Evolutionary conservation across 192 early-diverging fungal genomes (phyloP).

Genomic region (Backusella sp.): DNA sequence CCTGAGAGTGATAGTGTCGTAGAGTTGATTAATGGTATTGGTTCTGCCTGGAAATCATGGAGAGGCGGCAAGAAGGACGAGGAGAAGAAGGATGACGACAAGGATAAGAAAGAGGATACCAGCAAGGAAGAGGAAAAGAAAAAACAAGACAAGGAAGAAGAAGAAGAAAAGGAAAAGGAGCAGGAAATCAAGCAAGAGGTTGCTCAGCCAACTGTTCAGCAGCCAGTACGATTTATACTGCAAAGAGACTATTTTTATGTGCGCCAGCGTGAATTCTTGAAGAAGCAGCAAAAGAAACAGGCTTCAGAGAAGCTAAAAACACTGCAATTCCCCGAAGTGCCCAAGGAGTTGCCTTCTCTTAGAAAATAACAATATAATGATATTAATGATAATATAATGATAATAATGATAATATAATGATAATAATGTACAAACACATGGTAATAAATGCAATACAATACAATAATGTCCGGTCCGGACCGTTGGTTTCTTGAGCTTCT

Average conservation of each 20-base stretch:
- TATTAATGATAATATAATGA: neutral
- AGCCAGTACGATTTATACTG: conserved; percentile 42
- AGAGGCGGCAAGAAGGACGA: conserved; percentile 24
- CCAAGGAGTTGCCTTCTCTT: conserved; percentile 23
- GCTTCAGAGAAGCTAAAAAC: conserved; percentile 38
- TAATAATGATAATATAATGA: neutral
- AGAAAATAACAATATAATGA: neutral
- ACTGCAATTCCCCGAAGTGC: conserved; percentile 47
- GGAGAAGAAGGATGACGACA: conserved; percentile 19
- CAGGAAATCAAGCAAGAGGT: conserved; percentile 6
- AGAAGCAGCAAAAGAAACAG: conserved; percentile 38
- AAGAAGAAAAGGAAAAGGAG: conserved; percentile 15
- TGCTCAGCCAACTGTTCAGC: conserved; percentile 16
- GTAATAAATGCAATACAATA: neutral
- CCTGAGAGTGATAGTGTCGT: conserved; percentile 32
- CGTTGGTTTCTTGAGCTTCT: neutral
- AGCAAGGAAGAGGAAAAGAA: conserved; percentile 20
- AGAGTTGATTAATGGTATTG: conserved; percentile 33
- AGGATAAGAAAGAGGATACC: conserved; percentile 12
- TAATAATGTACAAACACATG: neutral
- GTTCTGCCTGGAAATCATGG: conserved; percentile 34
- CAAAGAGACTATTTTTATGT: conserved; percentile 50
- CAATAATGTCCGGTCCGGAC: conserved; percentile 1
- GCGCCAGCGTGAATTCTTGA: conserved; percentile 42
- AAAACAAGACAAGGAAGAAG: conserved; percentile 19